Conservation (phyloP, 352 stramenopile genomes). For the Pythium dissimile region DNA sequence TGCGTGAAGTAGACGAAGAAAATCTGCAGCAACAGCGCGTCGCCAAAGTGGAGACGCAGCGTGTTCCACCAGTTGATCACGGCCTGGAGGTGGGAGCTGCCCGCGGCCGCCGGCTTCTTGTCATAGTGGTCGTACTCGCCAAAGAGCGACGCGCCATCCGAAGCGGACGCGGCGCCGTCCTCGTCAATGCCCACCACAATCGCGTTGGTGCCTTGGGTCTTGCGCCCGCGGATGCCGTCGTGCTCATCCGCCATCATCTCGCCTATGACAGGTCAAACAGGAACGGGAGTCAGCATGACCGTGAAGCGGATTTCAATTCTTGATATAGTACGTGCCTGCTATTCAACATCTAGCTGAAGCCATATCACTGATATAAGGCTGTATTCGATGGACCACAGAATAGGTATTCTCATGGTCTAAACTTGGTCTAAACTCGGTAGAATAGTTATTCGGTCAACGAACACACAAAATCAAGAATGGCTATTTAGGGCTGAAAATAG, state of each 20-base stretch:
- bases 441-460: no score
- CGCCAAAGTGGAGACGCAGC: constrained; percentile 63
- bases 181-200: constrained; percentile 12
- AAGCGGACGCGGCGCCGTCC: neutral
- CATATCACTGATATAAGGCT: no score
- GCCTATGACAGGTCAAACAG: neutral
- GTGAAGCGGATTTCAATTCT: neutral
- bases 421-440: no score
- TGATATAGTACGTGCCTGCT: no score
- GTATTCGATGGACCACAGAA: no score
- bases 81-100: constrained; percentile 29
- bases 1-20: constrained; percentile 87
- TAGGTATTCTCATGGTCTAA: no score
- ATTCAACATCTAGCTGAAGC: no score
- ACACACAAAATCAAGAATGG: no score
- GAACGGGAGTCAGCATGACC: constrained; percentile 5
- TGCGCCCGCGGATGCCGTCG: constrained; percentile 65
- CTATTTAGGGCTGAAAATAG: no score
- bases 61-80: constrained; percentile 56
- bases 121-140: constrained; percentile 13
- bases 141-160: neutral
- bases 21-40: constrained; percentile 68
- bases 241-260: constrained; percentile 29
- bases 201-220: constrained; percentile 25
- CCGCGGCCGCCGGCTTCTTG: constrained; percentile 5